These are phyloP conservation scores for Pythium chondricola DNA, from an alignment of 352 stramenopile genomes.

Conservation along the genomic window DNA sequence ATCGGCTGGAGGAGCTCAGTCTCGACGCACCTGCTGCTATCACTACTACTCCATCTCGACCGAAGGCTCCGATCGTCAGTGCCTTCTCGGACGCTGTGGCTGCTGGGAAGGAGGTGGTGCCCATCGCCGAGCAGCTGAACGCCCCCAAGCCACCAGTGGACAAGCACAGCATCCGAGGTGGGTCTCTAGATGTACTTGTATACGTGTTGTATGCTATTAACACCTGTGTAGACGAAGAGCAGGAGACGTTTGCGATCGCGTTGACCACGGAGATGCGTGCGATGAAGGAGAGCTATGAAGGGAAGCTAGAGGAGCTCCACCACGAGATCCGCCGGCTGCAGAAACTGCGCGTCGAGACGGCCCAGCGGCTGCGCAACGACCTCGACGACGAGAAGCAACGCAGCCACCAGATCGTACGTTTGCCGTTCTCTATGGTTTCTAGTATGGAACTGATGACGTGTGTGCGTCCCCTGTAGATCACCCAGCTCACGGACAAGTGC, in stretches of 20 bases:
- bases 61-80: conserved; percentile 18
- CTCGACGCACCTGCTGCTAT: conserved; percentile 19
- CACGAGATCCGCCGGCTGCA: conserved; percentile 42
- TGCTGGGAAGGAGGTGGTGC: conserved; percentile 44
- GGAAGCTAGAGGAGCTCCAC: conserved; percentile 56
- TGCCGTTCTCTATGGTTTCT: background rate
- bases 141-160: conserved; percentile 15
- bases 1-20: conserved; percentile 43
- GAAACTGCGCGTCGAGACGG: conserved; percentile 32
- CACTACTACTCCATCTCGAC: background rate
- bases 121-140: conserved; percentile 48
- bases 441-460: background rate
- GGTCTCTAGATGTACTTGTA: background rate
- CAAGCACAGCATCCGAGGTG: conserved; percentile 5
- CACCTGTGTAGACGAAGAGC: conserved; percentile 43
- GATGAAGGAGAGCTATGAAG: conserved; percentile 66
- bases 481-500: conserved; percentile 38
- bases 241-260: conserved; percentile 68
- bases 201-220: background rate
- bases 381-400: conserved; percentile 42
- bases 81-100: conserved; percentile 70
- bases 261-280: conserved; percentile 57
- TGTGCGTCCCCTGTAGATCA: conserved; percentile 17
- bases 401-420: conserved; percentile 32
- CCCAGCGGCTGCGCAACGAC: conserved; percentile 39